A percentile compares a stretch with the other conserved stretches of the same genome.
Conservation (phyloP, 371 early-diverging fungal species). For the Circinella umbellata region DNA sequence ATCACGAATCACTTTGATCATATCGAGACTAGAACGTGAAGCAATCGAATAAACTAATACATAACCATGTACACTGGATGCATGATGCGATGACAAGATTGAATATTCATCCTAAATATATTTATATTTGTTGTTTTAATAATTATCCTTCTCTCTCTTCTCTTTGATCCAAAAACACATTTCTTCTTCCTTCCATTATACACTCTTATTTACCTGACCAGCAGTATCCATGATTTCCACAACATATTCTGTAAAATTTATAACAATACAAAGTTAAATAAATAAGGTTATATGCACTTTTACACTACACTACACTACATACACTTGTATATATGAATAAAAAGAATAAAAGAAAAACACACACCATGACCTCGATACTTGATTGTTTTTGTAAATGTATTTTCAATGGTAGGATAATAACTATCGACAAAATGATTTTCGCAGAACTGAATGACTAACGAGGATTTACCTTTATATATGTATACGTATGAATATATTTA, state of each 20-base stretch:
- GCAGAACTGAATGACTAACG: constrained; percentile 92
- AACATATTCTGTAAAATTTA: constrained; percentile 66
- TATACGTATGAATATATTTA: too few relatives aligned
- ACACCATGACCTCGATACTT: constrained; percentile 74
- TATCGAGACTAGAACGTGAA: constrained; percentile 85
- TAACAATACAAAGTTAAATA: background rate
- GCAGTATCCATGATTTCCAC: constrained; percentile 96
- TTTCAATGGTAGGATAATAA: constrained; percentile 96
- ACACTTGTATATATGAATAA: background rate
- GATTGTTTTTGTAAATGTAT: constrained; percentile 87
- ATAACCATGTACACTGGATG: constrained; percentile 92
- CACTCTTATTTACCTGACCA: constrained; percentile 75
- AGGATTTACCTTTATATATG: constrained; percentile 75
- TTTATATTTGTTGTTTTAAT: too few relatives aligned
- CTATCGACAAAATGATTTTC: constrained; percentile 92
- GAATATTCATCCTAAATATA: constrained; percentile 87
- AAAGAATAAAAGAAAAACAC: too few relatives aligned
- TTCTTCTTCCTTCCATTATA: background rate
- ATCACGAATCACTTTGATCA: constrained; percentile 89
- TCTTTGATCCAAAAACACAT: too few relatives aligned
- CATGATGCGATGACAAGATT: constrained; percentile 87
- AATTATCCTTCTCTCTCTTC: too few relatives aligned
- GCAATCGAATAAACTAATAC: constrained; percentile 94
- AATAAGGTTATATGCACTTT: too few relatives aligned
- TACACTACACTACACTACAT: too few relatives aligned